Base-by-base conservation (phyloP, 176 grass and related monocot species). In the Phoenix roebelenii region DNA sequence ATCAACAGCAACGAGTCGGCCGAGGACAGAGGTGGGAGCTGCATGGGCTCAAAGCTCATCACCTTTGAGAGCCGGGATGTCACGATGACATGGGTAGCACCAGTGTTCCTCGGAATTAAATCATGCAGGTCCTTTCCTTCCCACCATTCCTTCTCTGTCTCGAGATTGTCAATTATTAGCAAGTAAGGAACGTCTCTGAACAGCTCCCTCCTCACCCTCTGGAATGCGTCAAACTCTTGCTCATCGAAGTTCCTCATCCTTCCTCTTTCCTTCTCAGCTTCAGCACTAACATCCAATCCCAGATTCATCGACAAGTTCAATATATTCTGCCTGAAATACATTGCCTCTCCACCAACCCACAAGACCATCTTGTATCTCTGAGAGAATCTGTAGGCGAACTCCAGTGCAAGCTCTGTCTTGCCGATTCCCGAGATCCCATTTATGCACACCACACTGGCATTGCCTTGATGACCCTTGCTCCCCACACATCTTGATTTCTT, bases 91-190 rank as follows among this genome's bases (percentile, higher is more conserved):
- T 98, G 82, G 0, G 84, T 93, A 14, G 94, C 78, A 5, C 94
- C 94, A 1, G 88, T 93, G 54, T 93, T 98, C 68, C 94, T 78
- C 16, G 94, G 84, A 55, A 98, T 93, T 54, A 98, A 83, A 79
- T 93, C 94, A 79, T 98, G 85, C 53, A 98, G 88, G 54, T 98
- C 84, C 70, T 93, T 98, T 14, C 94, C 94, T 71, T 98, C 94
- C 94, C 94, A 98, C 94, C 94, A 98, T 32, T 98, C 94, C 61
- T 71, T 88, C 76, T 98, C 94, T 0, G 71, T 85, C 72, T 98
- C 94, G 10, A 98, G 84, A 60, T 98, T 98, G 63, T 98, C 94
- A 5, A 98, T 93, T 57, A 98, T 68, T 57, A 98, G 79, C 70
- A 98, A 79, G 74, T 92, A 98, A 16, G 94, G 94, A 51, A 98